Percentiles rank a stretch among this genome's conserved stretches.
phyloP scores from a whole-genome alignment of 108 stramenopile species.

The Conticribra guillardii region DNA sequence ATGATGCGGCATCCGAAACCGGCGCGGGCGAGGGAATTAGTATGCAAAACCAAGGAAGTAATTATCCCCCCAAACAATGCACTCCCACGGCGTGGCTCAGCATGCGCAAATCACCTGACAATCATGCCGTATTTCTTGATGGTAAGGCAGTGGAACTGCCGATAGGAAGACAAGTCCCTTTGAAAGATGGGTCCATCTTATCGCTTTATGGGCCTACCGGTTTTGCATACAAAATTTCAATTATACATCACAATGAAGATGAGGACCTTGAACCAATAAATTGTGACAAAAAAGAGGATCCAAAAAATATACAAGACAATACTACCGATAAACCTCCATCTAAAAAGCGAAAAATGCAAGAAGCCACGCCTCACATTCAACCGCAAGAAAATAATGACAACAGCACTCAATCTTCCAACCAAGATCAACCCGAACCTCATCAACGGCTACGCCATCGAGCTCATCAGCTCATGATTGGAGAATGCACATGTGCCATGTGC shows the following conservation, averaged over 20 bases:
- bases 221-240: constrained; percentile 20
- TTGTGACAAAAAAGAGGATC: background rate
- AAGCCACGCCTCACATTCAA: background rate
- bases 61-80: background rate
- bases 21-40: background rate
- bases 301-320: too few species aligned
- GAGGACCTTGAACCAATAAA: background rate
- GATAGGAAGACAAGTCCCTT: constrained; percentile 9
- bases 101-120: constrained; percentile 29
- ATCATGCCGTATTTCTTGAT: constrained; percentile 15
- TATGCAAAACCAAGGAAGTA: background rate
- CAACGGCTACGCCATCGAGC: constrained; percentile 19
- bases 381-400: background rate
- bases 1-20: background rate
- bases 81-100: constrained; percentile 6
- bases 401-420: background rate
- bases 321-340: too few species aligned
- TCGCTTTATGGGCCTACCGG: constrained; percentile 16
- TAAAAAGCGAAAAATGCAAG: too few species aligned
- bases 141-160: constrained; percentile 8
- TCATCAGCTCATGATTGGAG: constrained; percentile 19
- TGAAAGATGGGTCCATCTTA: constrained; percentile 30
- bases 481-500: constrained; percentile 35
- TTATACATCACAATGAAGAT: constrained; percentile 3
- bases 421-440: constrained; percentile 1